phyloP scores from a whole-genome alignment of 2,329 filamentous ascomycete genomes.

The Lachnellula occidentalis region DNA sequence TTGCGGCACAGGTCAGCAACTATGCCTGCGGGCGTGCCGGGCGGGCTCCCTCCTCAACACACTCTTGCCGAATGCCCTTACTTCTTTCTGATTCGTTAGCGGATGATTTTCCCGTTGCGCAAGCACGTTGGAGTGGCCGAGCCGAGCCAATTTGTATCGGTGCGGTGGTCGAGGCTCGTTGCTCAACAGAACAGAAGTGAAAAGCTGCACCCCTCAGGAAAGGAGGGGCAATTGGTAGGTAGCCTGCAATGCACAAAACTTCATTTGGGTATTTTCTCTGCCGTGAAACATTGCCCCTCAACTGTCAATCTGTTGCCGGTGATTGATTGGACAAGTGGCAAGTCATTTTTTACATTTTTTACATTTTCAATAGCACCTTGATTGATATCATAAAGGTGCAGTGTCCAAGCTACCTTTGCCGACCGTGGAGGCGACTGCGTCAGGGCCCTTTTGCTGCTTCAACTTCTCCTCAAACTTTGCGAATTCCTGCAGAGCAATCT shows the following conservation, averaged over 20 bases:
- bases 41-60: constrained; percentile 13
- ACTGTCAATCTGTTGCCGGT: not conserved
- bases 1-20: constrained; percentile 20
- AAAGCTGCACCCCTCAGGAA: not conserved
- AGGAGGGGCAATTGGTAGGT: constrained; percentile 11
- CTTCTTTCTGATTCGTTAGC: constrained; percentile 12
- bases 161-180: not conserved
- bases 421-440: constrained; percentile 21
- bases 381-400: constrained; percentile 10
- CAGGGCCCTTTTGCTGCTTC: constrained; percentile 45
- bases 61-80: not conserved
- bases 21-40: constrained; percentile 9
- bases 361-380: constrained; percentile 2
- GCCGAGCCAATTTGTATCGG: not conserved
- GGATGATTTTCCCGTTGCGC: constrained; percentile 6
- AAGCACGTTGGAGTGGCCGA: constrained; percentile 6
- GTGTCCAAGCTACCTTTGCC: constrained; percentile 25
- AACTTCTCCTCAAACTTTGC: constrained; percentile 90
- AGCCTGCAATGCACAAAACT: constrained; percentile 12
- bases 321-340: not conserved
- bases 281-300: constrained; percentile 14
- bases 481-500: constrained; percentile 81
- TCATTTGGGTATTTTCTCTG: constrained; percentile 23
- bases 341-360: not conserved
- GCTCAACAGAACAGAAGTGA: constrained; percentile 6